A percentile compares a stretch with the other conserved stretches of the same genome.
Evolutionary conservation across 2,329 filamentous ascomycete genomes (phyloP).

Genomic region (Aspergillus sp.): DNA sequence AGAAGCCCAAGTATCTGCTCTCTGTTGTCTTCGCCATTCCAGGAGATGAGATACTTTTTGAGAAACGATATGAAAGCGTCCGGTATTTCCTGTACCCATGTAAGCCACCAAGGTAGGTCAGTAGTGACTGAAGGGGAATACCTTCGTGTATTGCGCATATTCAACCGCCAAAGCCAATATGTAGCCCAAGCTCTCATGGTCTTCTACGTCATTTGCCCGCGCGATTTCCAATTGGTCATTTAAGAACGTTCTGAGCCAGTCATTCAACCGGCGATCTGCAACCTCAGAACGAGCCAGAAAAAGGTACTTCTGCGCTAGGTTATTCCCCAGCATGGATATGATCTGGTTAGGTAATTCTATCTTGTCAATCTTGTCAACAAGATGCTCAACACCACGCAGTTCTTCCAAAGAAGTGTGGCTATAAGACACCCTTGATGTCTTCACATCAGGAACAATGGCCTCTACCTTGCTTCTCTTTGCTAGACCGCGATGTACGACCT

Average conservation of each 20-base stretch:
- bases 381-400: conserved; percentile 68
- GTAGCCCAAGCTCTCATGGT: conserved; percentile 37
- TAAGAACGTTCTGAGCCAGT: conserved; percentile 44
- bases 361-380: conserved; percentile 72
- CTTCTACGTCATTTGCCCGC: conserved; percentile 50
- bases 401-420: conserved; percentile 66
- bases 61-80: conserved; percentile 36
- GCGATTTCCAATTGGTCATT: conserved; percentile 39
- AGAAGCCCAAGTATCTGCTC: conserved; percentile 42
- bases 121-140: conserved; percentile 15
- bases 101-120: conserved; percentile 6
- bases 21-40: conserved; percentile 62
- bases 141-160: conserved; percentile 44
- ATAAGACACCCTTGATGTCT: conserved; percentile 72
- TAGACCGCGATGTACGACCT: conserved; percentile 59
- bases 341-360: conserved; percentile 82
- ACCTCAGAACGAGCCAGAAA: conserved; percentile 63
- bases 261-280: conserved; percentile 43
- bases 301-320: conserved; percentile 73
- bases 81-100: conserved; percentile 33
- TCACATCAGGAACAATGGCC: conserved; percentile 65
- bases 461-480: conserved; percentile 53
- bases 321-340: conserved; percentile 73
- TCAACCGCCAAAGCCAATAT: conserved; percentile 35
- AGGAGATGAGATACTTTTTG: conserved; percentile 57